These are phyloP conservation scores for Penicillium sp. DNA, from an alignment of 2,329 filamentous ascomycete genomes.

Conservation along the genomic window DNA sequence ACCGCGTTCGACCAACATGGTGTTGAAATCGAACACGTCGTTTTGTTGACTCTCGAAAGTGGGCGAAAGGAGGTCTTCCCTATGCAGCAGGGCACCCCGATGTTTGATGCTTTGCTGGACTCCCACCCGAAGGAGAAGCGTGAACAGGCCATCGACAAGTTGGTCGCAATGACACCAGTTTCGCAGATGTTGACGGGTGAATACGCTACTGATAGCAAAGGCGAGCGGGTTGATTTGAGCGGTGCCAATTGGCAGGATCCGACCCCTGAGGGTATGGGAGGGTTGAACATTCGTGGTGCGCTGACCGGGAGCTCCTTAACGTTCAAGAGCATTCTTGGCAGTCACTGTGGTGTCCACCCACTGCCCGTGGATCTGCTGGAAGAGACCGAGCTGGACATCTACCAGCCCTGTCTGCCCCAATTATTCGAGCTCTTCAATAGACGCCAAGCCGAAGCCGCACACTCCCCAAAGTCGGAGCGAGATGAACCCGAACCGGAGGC, in stretches of 20 bases:
- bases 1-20: constrained; percentile 24
- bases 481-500: constrained; percentile 4
- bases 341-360: constrained; percentile 37
- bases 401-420: constrained; percentile 38
- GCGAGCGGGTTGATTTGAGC: constrained; percentile 17
- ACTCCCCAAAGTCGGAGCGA: not conserved
- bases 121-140: constrained; percentile 20
- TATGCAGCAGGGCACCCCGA: constrained; percentile 28
- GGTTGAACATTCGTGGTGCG: constrained; percentile 34
- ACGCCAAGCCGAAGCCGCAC: constrained; percentile 14
- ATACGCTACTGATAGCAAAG: constrained; percentile 27
- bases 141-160: constrained; percentile 21
- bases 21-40: constrained; percentile 35
- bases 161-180: constrained; percentile 26
- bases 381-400: constrained; percentile 31
- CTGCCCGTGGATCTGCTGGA: constrained; percentile 38
- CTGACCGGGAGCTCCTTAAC: constrained; percentile 36
- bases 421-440: constrained; percentile 35
- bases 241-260: constrained; percentile 18
- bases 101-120: constrained; percentile 30
- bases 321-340: constrained; percentile 35
- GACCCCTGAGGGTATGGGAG: constrained; percentile 22
- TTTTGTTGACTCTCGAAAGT: constrained; percentile 37
- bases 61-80: constrained; percentile 39
- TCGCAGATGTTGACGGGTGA: constrained; percentile 35